These are phyloP conservation scores for Mrakia frigida DNA, from an alignment of 768 basidiomycete species.

Conservation along the genomic window DNA sequence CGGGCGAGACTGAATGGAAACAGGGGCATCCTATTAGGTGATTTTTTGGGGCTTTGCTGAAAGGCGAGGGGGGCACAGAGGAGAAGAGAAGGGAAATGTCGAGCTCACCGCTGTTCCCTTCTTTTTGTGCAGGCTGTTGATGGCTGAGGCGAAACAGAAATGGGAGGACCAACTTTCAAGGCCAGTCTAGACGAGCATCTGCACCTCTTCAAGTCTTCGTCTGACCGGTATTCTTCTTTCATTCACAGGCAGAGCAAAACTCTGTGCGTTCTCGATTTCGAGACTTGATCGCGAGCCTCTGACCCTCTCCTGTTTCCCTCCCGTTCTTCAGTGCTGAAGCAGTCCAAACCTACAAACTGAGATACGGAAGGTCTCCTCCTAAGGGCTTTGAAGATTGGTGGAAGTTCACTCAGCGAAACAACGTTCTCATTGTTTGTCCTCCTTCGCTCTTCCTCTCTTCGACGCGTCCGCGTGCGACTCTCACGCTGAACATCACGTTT, in stretches of 20 bases:
- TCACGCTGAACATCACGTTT: too few relatives aligned
- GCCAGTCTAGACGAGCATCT: too few relatives aligned
- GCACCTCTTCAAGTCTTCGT: too few relatives aligned
- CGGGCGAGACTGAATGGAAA: background rate
- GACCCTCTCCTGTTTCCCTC: background rate
- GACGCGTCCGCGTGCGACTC: background rate
- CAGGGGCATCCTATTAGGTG: background rate
- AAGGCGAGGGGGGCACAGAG: background rate
- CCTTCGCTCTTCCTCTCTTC: background rate
- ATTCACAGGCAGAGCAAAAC: too few relatives aligned
- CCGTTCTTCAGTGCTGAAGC: conserved; percentile 26
- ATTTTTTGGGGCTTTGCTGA: too few relatives aligned
- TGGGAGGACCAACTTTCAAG: too few relatives aligned
- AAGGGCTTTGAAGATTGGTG: conserved; percentile 42
- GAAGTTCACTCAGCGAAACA: conserved; percentile 33
- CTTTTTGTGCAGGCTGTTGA: background rate
- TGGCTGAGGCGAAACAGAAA: too few relatives aligned
- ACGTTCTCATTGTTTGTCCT: background rate
- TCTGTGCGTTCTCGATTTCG: too few relatives aligned
- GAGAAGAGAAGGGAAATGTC: too few relatives aligned
- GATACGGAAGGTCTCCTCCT: conserved; percentile 36
- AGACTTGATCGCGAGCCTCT: background rate
- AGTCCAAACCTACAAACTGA: conserved; percentile 37
- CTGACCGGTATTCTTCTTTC: too few relatives aligned
- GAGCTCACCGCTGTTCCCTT: background rate